Base-by-base conservation (phyloP, 1,284 basidiomycete genomes). In the Leccinum fuscescens region DNA sequence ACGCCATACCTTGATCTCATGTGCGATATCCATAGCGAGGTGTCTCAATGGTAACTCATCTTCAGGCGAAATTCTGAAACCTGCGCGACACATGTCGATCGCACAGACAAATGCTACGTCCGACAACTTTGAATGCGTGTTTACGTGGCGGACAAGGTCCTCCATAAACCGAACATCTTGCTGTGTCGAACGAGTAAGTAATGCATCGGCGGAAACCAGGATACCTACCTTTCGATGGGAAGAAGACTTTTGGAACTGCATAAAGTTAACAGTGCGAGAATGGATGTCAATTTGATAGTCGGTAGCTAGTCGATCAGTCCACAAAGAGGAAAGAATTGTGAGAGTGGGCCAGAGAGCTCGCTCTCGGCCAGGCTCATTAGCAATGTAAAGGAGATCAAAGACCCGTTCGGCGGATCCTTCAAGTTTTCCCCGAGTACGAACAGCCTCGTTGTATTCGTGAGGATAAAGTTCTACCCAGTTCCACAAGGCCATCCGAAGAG, bases 401-500 rank as follows among this genome's bases (percentile, higher is more conserved):
- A 94, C 83, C 12, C 89, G 84, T 69, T 95, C 93, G 1, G 93
- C 87, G 0, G 86, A 86, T 52, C 90, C 91, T 61, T 95, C 94
- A 14, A 92, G 78, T 54, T 80, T 81, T 39, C 88, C 86, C 52
- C 86, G 80, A 12, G 80, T 78, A 7, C 83, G 80, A 46, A 93
- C 81, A 4, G 88, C 80, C 4, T 90, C 86, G 55, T 89, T 88
- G 72, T 89, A 97, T 69, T 98, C 93, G 11, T 80, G 76, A 0
- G 93, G 91, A 69, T 90, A 92, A 14, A 86, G 81, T 53, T 92
- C 88, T 54, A 97, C 89, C 94, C 94, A 98, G 62, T 92, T 93
- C 94, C 94, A 96, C 31, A 97, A 81, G 0, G 92, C 92, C 37
- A 85, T 82, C 14, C 93, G 86, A 35, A 98, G 79, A 17, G 89